These are phyloP conservation scores for Neurospora sp. DNA, from an alignment of 2,329 filamentous ascomycete genomes.

Conservation along the genomic window DNA sequence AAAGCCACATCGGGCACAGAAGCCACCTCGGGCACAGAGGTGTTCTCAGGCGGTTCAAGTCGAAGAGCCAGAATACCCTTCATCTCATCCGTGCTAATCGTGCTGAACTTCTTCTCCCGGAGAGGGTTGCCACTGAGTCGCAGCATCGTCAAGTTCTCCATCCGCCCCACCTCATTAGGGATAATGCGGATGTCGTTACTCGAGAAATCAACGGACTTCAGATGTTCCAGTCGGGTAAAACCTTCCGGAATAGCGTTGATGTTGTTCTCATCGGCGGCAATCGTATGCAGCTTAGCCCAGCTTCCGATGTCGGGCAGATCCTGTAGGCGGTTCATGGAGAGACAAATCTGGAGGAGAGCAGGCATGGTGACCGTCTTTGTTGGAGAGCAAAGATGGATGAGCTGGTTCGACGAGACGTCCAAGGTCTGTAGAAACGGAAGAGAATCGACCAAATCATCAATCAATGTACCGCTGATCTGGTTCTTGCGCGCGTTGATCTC, in stretches of 20 bases:
- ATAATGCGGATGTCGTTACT: slow-evolving; percentile 72
- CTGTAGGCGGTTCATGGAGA: slow-evolving; percentile 74
- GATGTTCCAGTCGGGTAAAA: slow-evolving; percentile 54
- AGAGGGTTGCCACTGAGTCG: slow-evolving; percentile 83
- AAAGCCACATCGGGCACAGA: not conserved
- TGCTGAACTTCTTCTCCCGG: slow-evolving; percentile 75
- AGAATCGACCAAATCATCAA: slow-evolving; percentile 48
- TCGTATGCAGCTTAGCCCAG: slow-evolving; percentile 62
- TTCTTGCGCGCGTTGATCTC: slow-evolving; percentile 73
- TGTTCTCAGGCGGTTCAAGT: slow-evolving; percentile 44
- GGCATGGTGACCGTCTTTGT: slow-evolving; percentile 51
- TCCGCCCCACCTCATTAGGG: slow-evolving; percentile 65
- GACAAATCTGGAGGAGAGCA: slow-evolving; percentile 58
- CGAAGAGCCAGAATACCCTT: slow-evolving; percentile 63
- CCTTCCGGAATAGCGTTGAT: slow-evolving; percentile 67
- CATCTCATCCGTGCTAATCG: slow-evolving; percentile 69
- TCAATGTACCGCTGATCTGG: slow-evolving; percentile 60
- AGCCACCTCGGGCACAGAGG: not conserved
- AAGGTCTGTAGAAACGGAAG: slow-evolving; percentile 61
- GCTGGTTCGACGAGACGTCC: slow-evolving; percentile 67
- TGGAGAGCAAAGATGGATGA: slow-evolving; percentile 43
- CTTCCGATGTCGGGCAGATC: slow-evolving; percentile 61
- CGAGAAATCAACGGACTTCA: slow-evolving; percentile 73
- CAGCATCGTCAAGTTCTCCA: slow-evolving; percentile 67
- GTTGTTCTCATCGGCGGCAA: slow-evolving; percentile 74